phyloP scores from a whole-genome alignment of 2,329 filamentous ascomycete genomes.

The Paracoccidioides lutzii region DNA sequence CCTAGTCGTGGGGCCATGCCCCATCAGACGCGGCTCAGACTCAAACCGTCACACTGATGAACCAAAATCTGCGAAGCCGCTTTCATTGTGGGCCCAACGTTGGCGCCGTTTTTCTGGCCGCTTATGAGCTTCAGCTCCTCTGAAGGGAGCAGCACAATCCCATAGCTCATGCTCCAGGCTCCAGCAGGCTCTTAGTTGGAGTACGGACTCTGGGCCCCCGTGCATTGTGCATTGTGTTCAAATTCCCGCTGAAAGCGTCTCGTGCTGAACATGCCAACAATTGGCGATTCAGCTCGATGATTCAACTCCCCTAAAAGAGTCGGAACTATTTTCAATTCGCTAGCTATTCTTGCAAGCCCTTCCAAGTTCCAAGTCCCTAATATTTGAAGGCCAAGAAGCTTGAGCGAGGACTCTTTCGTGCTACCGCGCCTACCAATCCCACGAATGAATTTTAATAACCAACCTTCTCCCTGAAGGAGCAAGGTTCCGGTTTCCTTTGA shows the following conservation, averaged over 20 bases:
- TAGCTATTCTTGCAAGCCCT: too few species aligned
- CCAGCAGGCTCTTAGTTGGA: not conserved
- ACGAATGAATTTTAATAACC: not conserved
- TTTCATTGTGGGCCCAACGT: not conserved
- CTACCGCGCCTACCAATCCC: not conserved
- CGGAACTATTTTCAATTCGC: not conserved
- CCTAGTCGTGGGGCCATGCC: not conserved
- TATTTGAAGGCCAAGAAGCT: not conserved
- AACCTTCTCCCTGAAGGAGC: not conserved
- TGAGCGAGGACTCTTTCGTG: not conserved
- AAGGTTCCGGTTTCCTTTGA: not conserved
- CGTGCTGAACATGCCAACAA: not conserved
- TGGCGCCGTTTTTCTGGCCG: conserved; percentile 1
- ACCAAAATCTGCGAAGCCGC: too few species aligned
- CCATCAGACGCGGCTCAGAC: not conserved
- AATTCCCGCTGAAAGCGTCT: not conserved
- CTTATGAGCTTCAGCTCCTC: not conserved
- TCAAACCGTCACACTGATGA: not conserved
- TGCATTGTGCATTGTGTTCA: too few species aligned
- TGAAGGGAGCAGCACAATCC: too few species aligned
- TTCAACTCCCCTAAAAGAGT: not conserved
- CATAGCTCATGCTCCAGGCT: too few species aligned
- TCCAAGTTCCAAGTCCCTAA: not conserved
- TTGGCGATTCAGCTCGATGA: not conserved
- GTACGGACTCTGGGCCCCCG: not conserved